Evolutionary conservation across 2,329 filamentous ascomycete genomes (phyloP).

Genomic region (Aotearoamyces nothofagi): DNA sequence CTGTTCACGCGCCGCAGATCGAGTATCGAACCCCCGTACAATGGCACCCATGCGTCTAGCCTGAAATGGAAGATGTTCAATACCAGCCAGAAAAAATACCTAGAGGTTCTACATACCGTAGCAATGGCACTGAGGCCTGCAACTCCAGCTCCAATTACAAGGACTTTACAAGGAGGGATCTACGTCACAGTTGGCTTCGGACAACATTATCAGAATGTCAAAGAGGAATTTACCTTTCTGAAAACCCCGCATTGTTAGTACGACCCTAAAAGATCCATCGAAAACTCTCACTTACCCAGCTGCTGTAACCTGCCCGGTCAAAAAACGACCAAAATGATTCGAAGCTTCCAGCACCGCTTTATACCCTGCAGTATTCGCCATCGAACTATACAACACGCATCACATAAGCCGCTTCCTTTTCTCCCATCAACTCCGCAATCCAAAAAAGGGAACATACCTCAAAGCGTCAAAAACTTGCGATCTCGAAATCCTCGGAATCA

Average conservation of each 20-base stretch:
- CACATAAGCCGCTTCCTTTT: neutral
- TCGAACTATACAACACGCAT: conserved; percentile 53
- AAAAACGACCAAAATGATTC: conserved; percentile 75
- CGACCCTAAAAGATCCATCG: neutral
- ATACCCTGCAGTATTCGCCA: conserved; percentile 91
- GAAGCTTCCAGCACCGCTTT: conserved; percentile 83
- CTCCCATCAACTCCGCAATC: neutral
- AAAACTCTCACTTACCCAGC: conserved; percentile 39
- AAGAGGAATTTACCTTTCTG: conserved; percentile 15
- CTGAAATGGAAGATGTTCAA: conserved; percentile 16
- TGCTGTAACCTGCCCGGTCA: conserved; percentile 81
- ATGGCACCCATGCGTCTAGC: conserved; percentile 78
- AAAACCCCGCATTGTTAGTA: conserved; percentile 2
- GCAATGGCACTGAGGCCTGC: conserved; percentile 81
- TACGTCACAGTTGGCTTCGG: conserved; percentile 27
- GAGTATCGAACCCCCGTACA: conserved; percentile 82
- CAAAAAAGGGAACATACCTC: no score
- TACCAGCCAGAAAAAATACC: conserved; percentile 1
- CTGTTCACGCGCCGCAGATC: conserved; percentile 74
- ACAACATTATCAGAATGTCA: no score
- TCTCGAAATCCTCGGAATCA: conserved; percentile 78
- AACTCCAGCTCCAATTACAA: conserved; percentile 83
- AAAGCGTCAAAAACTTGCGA: conserved; percentile 81
- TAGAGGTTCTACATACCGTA: conserved; percentile 30
- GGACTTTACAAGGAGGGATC: conserved; percentile 79